A percentile compares a stretch with the other conserved stretches of the same genome.
These are phyloP conservation scores for Ballota nigra DNA, from an alignment of 257 asterid species.

Conservation along the genomic window DNA sequence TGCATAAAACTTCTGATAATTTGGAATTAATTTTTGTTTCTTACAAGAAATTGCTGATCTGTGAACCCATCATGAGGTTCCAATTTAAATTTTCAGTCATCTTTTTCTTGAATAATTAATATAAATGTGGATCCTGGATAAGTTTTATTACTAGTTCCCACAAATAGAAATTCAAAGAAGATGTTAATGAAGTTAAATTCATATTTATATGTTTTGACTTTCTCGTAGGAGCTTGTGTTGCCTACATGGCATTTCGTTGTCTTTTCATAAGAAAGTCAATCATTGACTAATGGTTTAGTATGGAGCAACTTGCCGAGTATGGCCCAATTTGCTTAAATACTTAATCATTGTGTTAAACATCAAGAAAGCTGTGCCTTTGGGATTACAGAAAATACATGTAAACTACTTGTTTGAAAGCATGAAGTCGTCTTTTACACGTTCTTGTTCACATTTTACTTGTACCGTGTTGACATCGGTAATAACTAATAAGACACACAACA, in stretches of 20 bases:
- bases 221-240: neutral
- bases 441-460: neutral
- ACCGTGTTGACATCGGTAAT: neutral
- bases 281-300: neutral
- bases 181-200: neutral
- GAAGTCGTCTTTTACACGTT: constrained; percentile 21
- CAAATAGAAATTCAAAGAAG: neutral
- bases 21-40: neutral
- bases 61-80: neutral
- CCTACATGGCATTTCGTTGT: neutral
- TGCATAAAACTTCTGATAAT: neutral
- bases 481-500: neutral
- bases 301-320: constrained; percentile 19
- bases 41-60: neutral
- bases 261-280: constrained; percentile 14
- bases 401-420: neutral
- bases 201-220: neutral
- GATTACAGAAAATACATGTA: neutral
- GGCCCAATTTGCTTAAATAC: constrained; percentile 20
- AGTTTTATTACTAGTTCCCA: neutral
- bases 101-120: neutral
- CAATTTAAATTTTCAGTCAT: neutral
- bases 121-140: too few relatives aligned
- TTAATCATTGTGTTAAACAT: constrained; percentile 28
- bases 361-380: neutral